Percentiles rank a stretch among this genome's conserved stretches.
Evolutionary conservation across 2,329 filamentous ascomycete genomes (phyloP).

Genomic region (Capronia coronata): DNA sequence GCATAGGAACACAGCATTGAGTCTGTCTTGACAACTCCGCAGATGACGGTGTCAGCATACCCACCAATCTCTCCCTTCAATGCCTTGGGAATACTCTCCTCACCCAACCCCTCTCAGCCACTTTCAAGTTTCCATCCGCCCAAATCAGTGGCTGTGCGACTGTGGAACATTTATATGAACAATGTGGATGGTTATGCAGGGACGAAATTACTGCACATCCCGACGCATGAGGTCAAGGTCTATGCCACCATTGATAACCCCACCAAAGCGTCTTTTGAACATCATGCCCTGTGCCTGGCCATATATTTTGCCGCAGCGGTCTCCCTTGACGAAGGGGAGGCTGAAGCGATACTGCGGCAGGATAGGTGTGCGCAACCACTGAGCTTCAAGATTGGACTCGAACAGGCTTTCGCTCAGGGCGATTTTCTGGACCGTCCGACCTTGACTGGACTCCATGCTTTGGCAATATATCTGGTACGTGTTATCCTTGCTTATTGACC

Average conservation of each 20-base stretch:
- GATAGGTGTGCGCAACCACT: conserved; percentile 3
- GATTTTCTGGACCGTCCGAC: conserved; percentile 17
- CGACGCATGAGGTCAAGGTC: conserved; percentile 6
- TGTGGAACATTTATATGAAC: conserved; percentile 20
- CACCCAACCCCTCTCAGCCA: conserved; percentile 1
- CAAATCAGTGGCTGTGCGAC: conserved; percentile 8
- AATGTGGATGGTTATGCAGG: conserved; percentile 15
- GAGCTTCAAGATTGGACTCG: conserved; percentile 16
- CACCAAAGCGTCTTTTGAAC: conserved; percentile 5
- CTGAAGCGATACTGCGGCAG: conserved; percentile 3
- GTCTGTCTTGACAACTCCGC: conserved; percentile 7
- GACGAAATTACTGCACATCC: conserved; percentile 14
- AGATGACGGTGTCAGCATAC: background rate
- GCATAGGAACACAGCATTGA: conserved; percentile 2
- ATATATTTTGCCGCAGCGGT: conserved; percentile 15
- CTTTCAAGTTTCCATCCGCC: conserved; percentile 3
- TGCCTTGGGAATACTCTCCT: conserved; percentile 6
- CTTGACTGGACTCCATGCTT: conserved; percentile 18
- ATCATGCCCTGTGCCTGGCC: conserved; percentile 19
- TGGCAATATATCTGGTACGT: conserved; percentile 23
- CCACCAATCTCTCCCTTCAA: conserved; percentile 3
- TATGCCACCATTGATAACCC: conserved; percentile 12
- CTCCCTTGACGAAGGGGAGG: conserved; percentile 14
- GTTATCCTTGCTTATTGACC: background rate
- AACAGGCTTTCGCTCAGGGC: conserved; percentile 14